A percentile compares a stretch with the other conserved stretches of the same genome.
phyloP scores from a whole-genome alignment of 371 early-diverging fungal genomes.

The Mortierella sp. region DNA sequence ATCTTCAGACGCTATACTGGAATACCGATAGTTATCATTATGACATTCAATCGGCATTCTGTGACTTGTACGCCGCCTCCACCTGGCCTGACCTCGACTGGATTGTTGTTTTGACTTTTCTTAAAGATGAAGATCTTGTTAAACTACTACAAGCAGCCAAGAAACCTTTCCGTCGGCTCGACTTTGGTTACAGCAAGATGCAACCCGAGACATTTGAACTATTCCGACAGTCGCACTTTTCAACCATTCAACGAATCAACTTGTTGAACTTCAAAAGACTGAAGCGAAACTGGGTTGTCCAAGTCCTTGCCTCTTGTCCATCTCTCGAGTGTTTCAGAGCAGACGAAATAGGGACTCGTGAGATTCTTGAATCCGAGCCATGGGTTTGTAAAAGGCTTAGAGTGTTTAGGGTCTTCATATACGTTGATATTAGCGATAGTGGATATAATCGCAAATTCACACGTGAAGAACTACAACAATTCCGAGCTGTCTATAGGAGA shows the following conservation, averaged over 20 bases:
- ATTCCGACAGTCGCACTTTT: neutral
- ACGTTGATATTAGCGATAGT: neutral
- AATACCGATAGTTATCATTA: neutral
- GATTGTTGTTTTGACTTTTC: neutral
- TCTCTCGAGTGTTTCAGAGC: neutral
- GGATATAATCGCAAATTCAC: neutral
- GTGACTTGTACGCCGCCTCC: neutral
- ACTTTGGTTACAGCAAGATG: neutral
- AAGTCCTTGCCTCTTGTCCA: slow-evolving; percentile 4
- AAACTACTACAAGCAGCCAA: neutral
- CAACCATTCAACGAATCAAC: neutral
- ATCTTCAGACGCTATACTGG: slow-evolving; percentile 16
- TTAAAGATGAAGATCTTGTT: neutral
- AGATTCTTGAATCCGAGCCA: neutral
- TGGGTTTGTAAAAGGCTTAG: slow-evolving; percentile 4
- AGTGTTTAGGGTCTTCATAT: neutral
- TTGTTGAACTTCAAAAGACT: neutral
- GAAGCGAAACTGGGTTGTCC: neutral
- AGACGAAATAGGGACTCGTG: neutral
- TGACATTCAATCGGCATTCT: neutral
- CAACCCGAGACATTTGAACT: neutral
- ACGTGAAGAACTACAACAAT: neutral
- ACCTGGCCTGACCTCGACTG: slow-evolving; percentile 30
- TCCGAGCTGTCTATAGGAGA: neutral
- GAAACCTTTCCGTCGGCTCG: slow-evolving; percentile 12